Conservation (phyloP, 495 filamentous ascomycete species). For the Lophiotrema nucula region DNA sequence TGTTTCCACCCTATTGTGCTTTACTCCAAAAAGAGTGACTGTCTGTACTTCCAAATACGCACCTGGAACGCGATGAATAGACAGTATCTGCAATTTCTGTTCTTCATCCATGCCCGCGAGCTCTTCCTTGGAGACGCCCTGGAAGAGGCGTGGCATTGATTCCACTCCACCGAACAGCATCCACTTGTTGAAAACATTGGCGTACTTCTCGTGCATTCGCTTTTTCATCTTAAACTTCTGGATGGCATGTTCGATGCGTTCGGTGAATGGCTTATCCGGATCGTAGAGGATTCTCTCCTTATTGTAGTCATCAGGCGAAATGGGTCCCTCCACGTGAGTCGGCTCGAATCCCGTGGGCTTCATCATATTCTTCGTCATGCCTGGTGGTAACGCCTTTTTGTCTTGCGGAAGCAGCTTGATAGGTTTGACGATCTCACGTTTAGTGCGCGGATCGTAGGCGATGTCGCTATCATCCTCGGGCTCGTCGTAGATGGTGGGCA, state of each 20-base stretch:
- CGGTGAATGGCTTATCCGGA: conserved; percentile 37
- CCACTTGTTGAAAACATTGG: conserved; percentile 72
- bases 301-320: conserved; percentile 64
- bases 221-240: conserved; percentile 75
- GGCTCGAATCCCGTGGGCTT: conserved; percentile 54
- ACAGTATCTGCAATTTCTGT: conserved; percentile 62
- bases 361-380: conserved; percentile 31
- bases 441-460: conserved; percentile 21
- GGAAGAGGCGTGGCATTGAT: conserved; percentile 63
- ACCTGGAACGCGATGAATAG: conserved; percentile 55
- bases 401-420: conserved; percentile 9
- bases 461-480: conserved; percentile 19
- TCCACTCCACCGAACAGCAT: conserved; percentile 82
- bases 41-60: no score
- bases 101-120: conserved; percentile 54
- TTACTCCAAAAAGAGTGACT: no score
- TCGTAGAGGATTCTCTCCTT: conserved; percentile 53
- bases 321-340: conserved; percentile 71
- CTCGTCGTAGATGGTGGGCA: conserved; percentile 14
- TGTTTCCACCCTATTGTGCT: no score
- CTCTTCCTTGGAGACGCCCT: conserved; percentile 55
- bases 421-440: not conserved
- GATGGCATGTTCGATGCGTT: conserved; percentile 80
- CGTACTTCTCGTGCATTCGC: conserved; percentile 62
- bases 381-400: conserved; percentile 20